Evolutionary conservation across 495 filamentous ascomycete genomes (phyloP).

Genomic region (Tuber aestivum): DNA sequence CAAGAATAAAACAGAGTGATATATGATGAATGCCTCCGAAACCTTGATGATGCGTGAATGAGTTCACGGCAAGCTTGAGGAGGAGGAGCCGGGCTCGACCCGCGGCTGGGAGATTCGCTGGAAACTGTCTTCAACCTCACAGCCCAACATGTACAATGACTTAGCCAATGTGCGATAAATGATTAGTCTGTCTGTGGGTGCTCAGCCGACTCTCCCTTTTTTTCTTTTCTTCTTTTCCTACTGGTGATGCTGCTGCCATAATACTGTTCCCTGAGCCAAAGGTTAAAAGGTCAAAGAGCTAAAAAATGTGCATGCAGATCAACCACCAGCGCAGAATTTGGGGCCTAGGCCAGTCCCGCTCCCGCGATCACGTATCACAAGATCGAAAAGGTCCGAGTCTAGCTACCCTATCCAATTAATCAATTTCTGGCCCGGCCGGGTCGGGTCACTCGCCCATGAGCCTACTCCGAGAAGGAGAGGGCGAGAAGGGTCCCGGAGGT

Average conservation of each 20-base stretch:
- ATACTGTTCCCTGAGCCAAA: not conserved
- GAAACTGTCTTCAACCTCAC: not conserved
- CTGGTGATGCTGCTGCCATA: too few species aligned
- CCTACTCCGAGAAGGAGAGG: not conserved
- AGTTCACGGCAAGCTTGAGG: not conserved
- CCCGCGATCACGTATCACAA: conserved; percentile 4
- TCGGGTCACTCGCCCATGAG: not conserved
- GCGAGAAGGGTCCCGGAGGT: not conserved
- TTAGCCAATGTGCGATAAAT: not conserved
- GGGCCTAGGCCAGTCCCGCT: conserved; percentile 1
- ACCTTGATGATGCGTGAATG: not conserved
- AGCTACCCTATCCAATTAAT: not conserved
- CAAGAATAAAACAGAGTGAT: not conserved
- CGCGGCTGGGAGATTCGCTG: not conserved
- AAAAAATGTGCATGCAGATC: not conserved
- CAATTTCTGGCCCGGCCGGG: not conserved
- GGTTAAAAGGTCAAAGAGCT: not conserved
- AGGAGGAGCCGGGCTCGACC: not conserved
- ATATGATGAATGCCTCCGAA: not conserved
- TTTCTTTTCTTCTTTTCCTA: too few species aligned
- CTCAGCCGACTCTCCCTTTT: conserved; percentile 1
- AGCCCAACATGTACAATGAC: not conserved
- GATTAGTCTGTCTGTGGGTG: not conserved
- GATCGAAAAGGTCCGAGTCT: not conserved
- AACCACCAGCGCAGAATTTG: not conserved